phyloP scores from a whole-genome alignment of 2,329 filamentous ascomycete genomes.

The Fusarium brachygibbosum region DNA sequence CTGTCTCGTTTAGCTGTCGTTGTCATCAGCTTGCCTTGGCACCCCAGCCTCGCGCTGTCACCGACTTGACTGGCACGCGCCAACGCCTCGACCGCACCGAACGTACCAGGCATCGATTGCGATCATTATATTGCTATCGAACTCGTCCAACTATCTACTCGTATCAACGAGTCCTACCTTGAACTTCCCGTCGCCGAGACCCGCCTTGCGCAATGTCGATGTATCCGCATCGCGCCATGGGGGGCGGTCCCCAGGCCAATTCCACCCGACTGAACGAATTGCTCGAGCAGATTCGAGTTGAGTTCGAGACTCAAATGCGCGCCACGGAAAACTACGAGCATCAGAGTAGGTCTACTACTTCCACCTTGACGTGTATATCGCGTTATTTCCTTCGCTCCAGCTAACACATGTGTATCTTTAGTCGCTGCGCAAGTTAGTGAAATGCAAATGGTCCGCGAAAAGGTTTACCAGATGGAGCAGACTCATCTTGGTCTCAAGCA shows the following conservation, averaged over 20 bases:
- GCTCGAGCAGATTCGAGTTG: slow-evolving; percentile 88
- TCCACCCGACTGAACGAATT: slow-evolving; percentile 85
- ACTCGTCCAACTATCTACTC: slow-evolving; percentile 5
- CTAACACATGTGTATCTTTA: slow-evolving; percentile 58
- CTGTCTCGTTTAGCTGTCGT: slow-evolving; percentile 38
- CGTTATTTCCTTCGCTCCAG: slow-evolving; percentile 23
- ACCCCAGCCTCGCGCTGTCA: slow-evolving; percentile 37
- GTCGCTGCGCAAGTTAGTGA: slow-evolving; percentile 93
- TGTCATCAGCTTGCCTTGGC: slow-evolving; percentile 30
- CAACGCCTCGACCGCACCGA: slow-evolving; percentile 30
- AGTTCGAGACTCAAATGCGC: slow-evolving; percentile 88
- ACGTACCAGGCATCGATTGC: slow-evolving; percentile 22
- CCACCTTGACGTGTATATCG: slow-evolving; percentile 11
- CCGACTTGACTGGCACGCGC: slow-evolving; percentile 33
- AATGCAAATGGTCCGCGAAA: slow-evolving; percentile 93
- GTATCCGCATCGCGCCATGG: slow-evolving; percentile 92
- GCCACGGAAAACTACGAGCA: slow-evolving; percentile 91
- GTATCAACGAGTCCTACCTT: slow-evolving; percentile 31
- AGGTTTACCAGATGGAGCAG: slow-evolving; percentile 94
- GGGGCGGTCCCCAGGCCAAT: slow-evolving; percentile 71
- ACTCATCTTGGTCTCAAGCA: slow-evolving; percentile 88
- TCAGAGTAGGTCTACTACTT: slow-evolving; percentile 77
- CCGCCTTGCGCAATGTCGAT: slow-evolving; percentile 71
- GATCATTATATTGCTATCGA: slow-evolving; percentile 12
- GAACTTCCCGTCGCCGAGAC: slow-evolving; percentile 36